A percentile compares a stretch with the other conserved stretches of the same genome.
These are phyloP conservation scores for Candida tropicalis DNA, from an alignment of 1,139 yeast species.

Conservation along the genomic window DNA sequence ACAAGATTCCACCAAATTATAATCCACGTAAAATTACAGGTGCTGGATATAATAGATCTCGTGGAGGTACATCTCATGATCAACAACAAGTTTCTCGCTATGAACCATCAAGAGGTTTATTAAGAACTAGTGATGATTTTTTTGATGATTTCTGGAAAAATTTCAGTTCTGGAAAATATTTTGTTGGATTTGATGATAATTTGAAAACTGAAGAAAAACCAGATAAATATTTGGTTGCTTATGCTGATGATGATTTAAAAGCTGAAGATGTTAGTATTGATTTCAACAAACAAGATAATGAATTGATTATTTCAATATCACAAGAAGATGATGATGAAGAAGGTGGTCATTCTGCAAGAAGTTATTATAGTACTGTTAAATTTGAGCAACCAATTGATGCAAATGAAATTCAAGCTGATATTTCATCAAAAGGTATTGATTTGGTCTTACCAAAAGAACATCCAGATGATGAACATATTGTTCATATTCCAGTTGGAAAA, in stretches of 20 bases:
- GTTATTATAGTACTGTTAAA: conserved; percentile 24
- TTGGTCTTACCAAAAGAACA: conserved; percentile 30
- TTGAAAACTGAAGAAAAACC: conserved; percentile 27
- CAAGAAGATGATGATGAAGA: conserved; percentile 22
- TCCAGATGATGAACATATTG: conserved; percentile 23
- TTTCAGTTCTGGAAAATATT: conserved; percentile 16
- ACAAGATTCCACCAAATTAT: conserved; percentile 13
- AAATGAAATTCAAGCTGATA: conserved; percentile 26
- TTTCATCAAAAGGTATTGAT: conserved; percentile 22
- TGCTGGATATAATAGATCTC: conserved; percentile 1
- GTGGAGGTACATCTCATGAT: background rate
- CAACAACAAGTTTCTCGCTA: background rate
- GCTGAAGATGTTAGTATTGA: conserved; percentile 28
- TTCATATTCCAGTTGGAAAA: conserved; percentile 18
- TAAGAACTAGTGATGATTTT: conserved; percentile 6
- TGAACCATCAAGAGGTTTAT: background rate
- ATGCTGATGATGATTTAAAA: conserved; percentile 23
- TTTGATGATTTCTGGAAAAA: conserved; percentile 17
- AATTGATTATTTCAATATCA: conserved; percentile 23
- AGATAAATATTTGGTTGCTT: conserved; percentile 25
- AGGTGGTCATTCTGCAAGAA: conserved; percentile 17
- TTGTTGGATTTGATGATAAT: conserved; percentile 22
- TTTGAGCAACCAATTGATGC: conserved; percentile 28
- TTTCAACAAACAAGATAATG: conserved; percentile 26
- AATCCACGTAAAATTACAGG: conserved; percentile 14